Conservation (phyloP, 225 moss, liverwort and hornwort genomes). For the Physcomitrellopsis africana region DNA sequence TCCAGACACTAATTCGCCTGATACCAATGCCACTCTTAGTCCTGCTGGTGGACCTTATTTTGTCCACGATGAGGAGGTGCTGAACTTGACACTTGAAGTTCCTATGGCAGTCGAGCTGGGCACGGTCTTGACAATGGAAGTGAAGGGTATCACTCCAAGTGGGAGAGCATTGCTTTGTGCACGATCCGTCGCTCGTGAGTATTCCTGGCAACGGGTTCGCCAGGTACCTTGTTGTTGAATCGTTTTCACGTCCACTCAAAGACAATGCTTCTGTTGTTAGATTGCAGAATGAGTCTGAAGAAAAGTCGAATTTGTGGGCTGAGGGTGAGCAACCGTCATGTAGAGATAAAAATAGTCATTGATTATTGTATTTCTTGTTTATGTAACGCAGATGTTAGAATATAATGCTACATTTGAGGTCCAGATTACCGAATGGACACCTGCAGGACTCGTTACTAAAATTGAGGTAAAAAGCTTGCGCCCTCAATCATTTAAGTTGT, state of each 20-base stretch:
- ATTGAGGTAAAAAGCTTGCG: constrained; percentile 59
- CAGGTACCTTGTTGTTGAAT: constrained; percentile 51
- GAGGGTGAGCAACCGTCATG: constrained; percentile 15
- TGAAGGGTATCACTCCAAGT: constrained; percentile 59
- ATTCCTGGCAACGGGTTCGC: constrained; percentile 81
- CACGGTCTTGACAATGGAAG: constrained; percentile 59
- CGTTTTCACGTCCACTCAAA: too few relatives aligned
- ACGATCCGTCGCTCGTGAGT: constrained; percentile 59
- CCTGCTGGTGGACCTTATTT: constrained; percentile 49
- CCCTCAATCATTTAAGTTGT: neutral
- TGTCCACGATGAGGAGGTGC: constrained; percentile 50
- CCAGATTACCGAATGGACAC: constrained; percentile 67
- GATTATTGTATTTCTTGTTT: constrained; percentile 14
- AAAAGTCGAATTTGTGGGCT: constrained; percentile 2
- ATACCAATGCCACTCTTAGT: neutral
- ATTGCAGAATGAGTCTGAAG: constrained; percentile 15
- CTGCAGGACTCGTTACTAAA: constrained; percentile 63
- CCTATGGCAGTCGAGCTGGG: constrained; percentile 58
- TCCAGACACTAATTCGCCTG: constrained; percentile 26
- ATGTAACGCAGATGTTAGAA: constrained; percentile 60
- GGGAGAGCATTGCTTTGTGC: constrained; percentile 78
- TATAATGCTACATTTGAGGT: constrained; percentile 61
- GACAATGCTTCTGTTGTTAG: too few relatives aligned
- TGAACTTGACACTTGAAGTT: constrained; percentile 32
- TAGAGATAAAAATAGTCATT: constrained; percentile 1